Percentiles rank a stretch among this genome's conserved stretches.
Conservation (phyloP, 2,329 filamentous ascomycete species). For the Ceratocystis lukuohia region DNA sequence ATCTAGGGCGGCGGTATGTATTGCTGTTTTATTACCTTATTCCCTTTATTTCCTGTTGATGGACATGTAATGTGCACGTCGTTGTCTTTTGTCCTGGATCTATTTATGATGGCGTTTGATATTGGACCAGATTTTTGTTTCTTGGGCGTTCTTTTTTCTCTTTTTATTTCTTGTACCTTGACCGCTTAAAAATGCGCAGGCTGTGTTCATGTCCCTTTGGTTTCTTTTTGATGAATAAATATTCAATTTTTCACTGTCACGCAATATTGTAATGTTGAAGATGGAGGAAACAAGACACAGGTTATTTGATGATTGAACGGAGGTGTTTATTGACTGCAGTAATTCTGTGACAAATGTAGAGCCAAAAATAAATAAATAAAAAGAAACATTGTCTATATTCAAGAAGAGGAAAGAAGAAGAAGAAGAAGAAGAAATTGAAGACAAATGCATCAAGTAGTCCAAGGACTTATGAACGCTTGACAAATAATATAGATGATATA, state of each 20-base stretch:
- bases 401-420: not conserved
- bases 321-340: not conserved
- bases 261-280: not conserved
- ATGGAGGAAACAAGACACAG: not conserved
- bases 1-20: conserved; percentile 1
- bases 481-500: not conserved
- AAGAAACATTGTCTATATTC: not conserved
- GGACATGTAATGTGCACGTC: not conserved
- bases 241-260: not conserved
- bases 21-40: not conserved
- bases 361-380: not conserved
- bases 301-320: not conserved
- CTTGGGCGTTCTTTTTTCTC: not conserved
- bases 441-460: too few species aligned
- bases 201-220: not conserved
- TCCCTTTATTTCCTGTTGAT: not conserved
- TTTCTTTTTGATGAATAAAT: conserved; percentile 1
- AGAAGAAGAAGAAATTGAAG: not conserved
- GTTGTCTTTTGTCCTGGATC: not conserved
- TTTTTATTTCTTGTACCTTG: not conserved
- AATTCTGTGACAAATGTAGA: not conserved
- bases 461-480: too few species aligned
- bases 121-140: conserved; percentile 1
- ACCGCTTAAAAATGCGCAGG: conserved; percentile 4
- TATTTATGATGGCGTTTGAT: conserved; percentile 1